Conservation (phyloP, 108 stramenopile genomes). For the Skeletonema tropicum region DNA sequence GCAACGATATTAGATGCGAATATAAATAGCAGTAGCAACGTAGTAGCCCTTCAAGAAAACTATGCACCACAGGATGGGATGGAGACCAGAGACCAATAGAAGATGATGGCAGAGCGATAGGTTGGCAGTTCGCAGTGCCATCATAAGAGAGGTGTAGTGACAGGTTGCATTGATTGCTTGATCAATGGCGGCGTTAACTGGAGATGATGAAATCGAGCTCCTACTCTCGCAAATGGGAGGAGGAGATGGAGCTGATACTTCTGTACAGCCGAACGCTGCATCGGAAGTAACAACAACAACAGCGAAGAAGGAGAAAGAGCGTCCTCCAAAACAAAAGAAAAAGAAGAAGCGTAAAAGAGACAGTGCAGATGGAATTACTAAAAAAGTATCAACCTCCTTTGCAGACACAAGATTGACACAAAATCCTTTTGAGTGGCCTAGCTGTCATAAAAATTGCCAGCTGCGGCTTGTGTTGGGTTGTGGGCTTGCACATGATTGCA, state of each 20-base stretch:
- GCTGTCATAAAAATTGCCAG: constrained; percentile 1
- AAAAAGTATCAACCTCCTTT: constrained; percentile 12
- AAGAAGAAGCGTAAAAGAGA: neutral
- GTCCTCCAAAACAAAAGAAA: neutral
- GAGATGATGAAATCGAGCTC: constrained; percentile 38
- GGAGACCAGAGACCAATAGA: too few relatives aligned
- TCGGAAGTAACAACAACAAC: neutral
- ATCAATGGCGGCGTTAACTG: constrained; percentile 25
- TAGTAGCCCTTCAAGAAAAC: too few relatives aligned
- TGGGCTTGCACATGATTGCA: constrained; percentile 37
- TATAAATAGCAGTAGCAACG: too few relatives aligned
- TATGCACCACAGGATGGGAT: too few relatives aligned
- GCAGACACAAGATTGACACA: constrained; percentile 34
- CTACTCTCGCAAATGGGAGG: constrained; percentile 32
- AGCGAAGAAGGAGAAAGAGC: constrained; percentile 14
- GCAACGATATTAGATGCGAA: too few relatives aligned
- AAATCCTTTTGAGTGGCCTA: constrained; percentile 38
- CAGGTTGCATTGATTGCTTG: too few relatives aligned
- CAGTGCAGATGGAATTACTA: neutral
- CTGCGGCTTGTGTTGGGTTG: constrained; percentile 17
- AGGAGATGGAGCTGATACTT: neutral
- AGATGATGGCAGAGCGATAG: too few relatives aligned
- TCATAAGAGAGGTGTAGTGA: too few relatives aligned
- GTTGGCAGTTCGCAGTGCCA: too few relatives aligned
- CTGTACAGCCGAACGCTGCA: neutral